Evolutionary conservation across 1,284 basidiomycete genomes (phyloP), one percentile per base, ranked within the genome.

Genomic region (Anthracocystis walkeri): DNA sequence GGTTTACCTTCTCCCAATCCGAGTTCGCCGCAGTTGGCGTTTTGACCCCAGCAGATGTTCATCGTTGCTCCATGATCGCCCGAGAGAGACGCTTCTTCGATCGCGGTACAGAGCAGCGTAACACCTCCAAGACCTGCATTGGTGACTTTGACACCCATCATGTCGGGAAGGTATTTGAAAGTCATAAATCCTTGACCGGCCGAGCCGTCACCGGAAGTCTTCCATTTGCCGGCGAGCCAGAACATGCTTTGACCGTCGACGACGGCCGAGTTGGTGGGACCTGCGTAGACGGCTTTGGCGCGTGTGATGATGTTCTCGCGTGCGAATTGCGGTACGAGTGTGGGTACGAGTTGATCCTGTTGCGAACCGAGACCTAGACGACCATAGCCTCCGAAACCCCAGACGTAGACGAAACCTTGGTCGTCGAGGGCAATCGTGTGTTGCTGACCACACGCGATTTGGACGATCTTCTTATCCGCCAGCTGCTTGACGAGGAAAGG

Each of bases 11-110:
- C 88, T 10, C 94, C 94, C 2, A 93, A 86, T 0, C 93, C 94
- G 0, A 96, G 90, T 85, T 96, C 93, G 55, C 90, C 91, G 79
- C 93, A 92, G 41, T 65, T 38, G 20, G 66, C 85, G 14, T 91
- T 92, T 84, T 95, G 93, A 2, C 93, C 94, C 87, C 92, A 96
- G 7, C 90, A 90, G 46, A 95, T 90, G 10, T 93, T 92, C 90
- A 94, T 93, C 0, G 90, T 87, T 18, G 87, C 86, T 7, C 89
- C 90, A 45, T 93, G 92, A 69, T 84, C 61, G 68, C 75, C 56
- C n/a, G 31, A 45, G 3, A 69, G 27, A 5, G 62, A 53, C 0
- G 77, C 90, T 33, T 87, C 87, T 42, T 92, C 90, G 2, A 90
- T 88, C 0, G 91, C 90, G 18, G 92, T 88, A 20, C 91, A 88